These are phyloP conservation scores for Mucor lusitanicus DNA, from an alignment of 371 early-diverging fungal species.

Conservation along the genomic window DNA sequence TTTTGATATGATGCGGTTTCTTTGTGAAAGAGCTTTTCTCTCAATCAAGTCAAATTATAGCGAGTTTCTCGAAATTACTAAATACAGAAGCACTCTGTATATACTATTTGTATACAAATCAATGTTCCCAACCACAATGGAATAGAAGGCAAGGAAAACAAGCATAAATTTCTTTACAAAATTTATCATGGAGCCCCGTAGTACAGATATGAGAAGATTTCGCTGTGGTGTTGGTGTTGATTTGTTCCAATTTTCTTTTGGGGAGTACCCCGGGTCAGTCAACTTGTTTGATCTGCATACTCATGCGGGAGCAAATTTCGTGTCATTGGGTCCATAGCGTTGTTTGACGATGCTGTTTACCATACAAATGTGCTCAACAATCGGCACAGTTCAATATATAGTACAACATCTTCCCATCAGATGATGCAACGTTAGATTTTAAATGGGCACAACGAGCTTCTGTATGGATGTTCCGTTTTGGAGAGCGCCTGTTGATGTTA, in stretches of 20 bases:
- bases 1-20: neutral
- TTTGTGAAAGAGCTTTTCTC: neutral
- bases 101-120: neutral
- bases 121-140: neutral
- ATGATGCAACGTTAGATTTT: neutral
- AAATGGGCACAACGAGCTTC: neutral
- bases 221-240: conserved; percentile 3
- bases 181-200: neutral
- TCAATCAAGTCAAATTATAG: neutral
- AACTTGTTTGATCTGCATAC: neutral
- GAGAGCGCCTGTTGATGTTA: neutral
- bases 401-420: neutral
- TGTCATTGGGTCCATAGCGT: neutral
- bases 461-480: neutral
- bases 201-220: conserved; percentile 1
- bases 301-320: neutral
- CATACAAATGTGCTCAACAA: neutral
- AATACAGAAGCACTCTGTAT: neutral
- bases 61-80: neutral
- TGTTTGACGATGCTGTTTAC: neutral
- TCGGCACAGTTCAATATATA: neutral
- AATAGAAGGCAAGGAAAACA: neutral
- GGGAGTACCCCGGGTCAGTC: neutral
- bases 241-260: neutral
- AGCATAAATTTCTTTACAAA: neutral